Evolutionary conservation across 2,329 filamentous ascomycete genomes (phyloP).

Genomic region (Setomelanomma holmii): DNA sequence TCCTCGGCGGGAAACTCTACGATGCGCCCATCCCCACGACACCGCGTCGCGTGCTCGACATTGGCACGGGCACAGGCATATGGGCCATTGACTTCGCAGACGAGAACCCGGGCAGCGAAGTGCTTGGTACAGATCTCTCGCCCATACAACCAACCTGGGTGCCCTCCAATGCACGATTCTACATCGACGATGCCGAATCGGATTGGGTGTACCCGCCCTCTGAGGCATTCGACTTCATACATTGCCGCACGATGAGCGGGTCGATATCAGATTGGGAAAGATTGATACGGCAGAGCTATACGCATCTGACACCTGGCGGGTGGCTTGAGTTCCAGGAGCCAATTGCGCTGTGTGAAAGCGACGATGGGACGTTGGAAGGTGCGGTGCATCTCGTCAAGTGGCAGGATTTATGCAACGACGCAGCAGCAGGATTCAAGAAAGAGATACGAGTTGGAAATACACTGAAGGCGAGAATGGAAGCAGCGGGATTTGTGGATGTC

Average conservation of each 20-base stretch:
- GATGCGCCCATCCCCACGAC: constrained; percentile 35
- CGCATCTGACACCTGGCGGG: constrained; percentile 39
- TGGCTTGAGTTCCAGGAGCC: constrained; percentile 49
- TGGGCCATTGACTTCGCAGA: constrained; percentile 51
- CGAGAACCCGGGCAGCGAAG: constrained; percentile 41
- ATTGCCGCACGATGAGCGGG: constrained; percentile 39
- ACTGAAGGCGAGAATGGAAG: constrained; percentile 36
- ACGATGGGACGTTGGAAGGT: constrained; percentile 37
- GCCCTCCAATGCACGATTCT: constrained; percentile 51
- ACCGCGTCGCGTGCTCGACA: constrained; percentile 39
- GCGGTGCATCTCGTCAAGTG: constrained; percentile 33
- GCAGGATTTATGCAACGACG: constrained; percentile 40
- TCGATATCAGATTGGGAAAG: constrained; percentile 44
- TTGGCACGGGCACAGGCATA: constrained; percentile 52
- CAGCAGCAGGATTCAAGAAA: constrained; percentile 34
- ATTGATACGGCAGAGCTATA: constrained; percentile 33
- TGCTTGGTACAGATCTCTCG: constrained; percentile 46
- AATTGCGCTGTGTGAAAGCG: constrained; percentile 38
- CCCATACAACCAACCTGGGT: constrained; percentile 50
- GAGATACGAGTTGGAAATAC: constrained; percentile 30
- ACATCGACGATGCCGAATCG: constrained; percentile 51
- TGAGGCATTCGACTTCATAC: constrained; percentile 48
- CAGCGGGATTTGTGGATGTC: constrained; percentile 44
- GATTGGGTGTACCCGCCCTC: constrained; percentile 45
- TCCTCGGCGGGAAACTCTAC: constrained; percentile 47